These are phyloP conservation scores for Marvania coccoides DNA, from an alignment of 139 green algal genomes.

Conservation along the genomic window DNA sequence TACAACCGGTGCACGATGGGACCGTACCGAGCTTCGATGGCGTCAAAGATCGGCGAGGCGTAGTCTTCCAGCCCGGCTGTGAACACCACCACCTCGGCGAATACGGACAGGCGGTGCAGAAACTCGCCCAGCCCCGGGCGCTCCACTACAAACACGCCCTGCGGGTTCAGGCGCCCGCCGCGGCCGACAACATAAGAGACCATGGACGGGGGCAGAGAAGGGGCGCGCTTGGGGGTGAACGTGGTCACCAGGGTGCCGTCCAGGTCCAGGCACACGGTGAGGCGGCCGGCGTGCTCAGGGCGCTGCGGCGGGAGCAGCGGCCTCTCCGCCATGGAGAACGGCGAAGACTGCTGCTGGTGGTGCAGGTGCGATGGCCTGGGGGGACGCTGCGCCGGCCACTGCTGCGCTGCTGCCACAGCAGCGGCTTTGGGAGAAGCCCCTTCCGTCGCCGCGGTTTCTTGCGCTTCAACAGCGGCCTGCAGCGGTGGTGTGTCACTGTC, in stretches of 20 bases:
- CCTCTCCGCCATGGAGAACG: neutral
- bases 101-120: conserved; percentile 28
- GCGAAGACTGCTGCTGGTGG: neutral
- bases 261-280: conserved; percentile 83
- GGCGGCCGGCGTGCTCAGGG: conserved; percentile 18
- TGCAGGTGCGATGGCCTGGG: neutral
- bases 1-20: conserved; percentile 35
- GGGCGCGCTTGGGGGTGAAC: conserved; percentile 65
- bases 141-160: conserved; percentile 79
- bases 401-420: neutral
- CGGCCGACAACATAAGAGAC: conserved; percentile 61
- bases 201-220: conserved; percentile 38
- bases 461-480: no score
- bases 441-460: no score
- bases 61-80: conserved; percentile 86
- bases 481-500: no score
- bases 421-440: neutral
- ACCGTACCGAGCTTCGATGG: conserved; percentile 43
- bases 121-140: conserved; percentile 72
- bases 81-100: conserved; percentile 75
- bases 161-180: conserved; percentile 64
- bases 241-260: conserved; percentile 77
- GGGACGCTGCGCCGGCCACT: no score
- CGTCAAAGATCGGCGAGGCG: conserved; percentile 67
- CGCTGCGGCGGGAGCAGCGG: conserved; percentile 34